A percentile compares a stretch with the other conserved stretches of the same genome.
Evolutionary conservation across 768 basidiomycete species (phyloP).

Genomic region (Leccinum barrowsii): DNA sequence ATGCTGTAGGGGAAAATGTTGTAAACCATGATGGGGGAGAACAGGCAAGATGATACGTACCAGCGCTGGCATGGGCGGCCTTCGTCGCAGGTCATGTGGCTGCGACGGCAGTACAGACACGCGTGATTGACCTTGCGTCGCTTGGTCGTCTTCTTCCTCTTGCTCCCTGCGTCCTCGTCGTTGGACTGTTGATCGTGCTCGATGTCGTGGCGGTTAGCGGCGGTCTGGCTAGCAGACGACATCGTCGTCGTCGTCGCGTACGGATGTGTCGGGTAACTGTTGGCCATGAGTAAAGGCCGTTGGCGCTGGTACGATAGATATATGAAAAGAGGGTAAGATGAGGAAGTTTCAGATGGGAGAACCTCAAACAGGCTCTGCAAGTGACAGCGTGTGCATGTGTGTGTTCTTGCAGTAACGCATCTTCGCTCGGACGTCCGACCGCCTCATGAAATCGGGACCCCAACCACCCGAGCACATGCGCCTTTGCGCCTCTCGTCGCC

Average conservation of each 20-base stretch:
- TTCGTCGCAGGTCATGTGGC: constrained; percentile 92
- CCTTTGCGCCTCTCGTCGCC: not conserved
- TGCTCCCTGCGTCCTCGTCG: constrained; percentile 31
- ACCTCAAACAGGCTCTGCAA: constrained; percentile 12
- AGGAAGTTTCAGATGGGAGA: constrained; percentile 22
- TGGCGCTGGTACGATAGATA: constrained; percentile 4
- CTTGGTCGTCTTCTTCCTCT: constrained; percentile 50
- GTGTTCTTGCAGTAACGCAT: not conserved
- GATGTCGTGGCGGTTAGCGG: constrained; percentile 14
- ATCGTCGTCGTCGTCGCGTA: constrained; percentile 23
- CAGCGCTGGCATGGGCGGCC: constrained; percentile 90
- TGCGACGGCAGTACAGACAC: constrained; percentile 88
- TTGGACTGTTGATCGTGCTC: constrained; percentile 28
- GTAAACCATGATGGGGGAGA: not conserved
- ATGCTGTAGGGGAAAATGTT: constrained; percentile 48
- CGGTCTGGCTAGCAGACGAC: constrained; percentile 9
- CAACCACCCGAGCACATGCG: constrained; percentile 19
- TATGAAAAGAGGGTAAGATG: not conserved
- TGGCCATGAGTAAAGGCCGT: constrained; percentile 19
- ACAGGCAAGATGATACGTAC: constrained; percentile 43
- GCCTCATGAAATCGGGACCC: constrained; percentile 13
- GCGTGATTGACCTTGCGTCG: constrained; percentile 89
- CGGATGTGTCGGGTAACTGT: constrained; percentile 24
- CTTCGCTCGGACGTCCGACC: not conserved
- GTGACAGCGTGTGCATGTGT: constrained; percentile 19